Percentiles rank a stretch among this genome's conserved stretches.
Conservation (phyloP, 2,329 filamentous ascomycete genomes). For the Alternaria angustiovoidea region DNA sequence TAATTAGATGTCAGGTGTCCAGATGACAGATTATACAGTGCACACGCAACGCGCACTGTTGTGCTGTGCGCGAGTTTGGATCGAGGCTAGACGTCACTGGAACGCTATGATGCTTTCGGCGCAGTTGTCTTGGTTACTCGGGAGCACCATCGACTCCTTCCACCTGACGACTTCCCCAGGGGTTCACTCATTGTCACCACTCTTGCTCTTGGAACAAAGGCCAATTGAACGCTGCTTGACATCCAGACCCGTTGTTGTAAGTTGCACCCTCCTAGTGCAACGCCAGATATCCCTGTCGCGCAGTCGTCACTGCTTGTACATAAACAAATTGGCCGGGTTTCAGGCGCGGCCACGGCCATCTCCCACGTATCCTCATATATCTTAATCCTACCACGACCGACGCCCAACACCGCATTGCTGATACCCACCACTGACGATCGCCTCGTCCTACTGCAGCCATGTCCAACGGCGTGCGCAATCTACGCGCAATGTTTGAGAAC, state of each 20-base stretch:
- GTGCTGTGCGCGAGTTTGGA: constrained; percentile 14
- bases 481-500: constrained; percentile 61
- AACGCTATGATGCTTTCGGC: constrained; percentile 23
- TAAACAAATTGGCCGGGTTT: constrained; percentile 35
- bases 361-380: constrained; percentile 30
- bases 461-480: constrained; percentile 58
- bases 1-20: constrained; percentile 5
- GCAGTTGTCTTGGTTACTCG: constrained; percentile 25
- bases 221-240: constrained; percentile 3
- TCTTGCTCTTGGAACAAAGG: not conserved
- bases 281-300: constrained; percentile 25
- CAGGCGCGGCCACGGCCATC: constrained; percentile 35
- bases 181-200: constrained; percentile 16
- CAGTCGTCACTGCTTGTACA: constrained; percentile 31
- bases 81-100: constrained; percentile 25
- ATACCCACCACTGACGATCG: constrained; percentile 36
- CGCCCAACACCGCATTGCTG: constrained; percentile 26
- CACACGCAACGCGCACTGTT: constrained; percentile 8
- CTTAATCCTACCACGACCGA: constrained; percentile 9
- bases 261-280: constrained; percentile 22
- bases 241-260: constrained; percentile 25
- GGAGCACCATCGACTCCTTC: constrained; percentile 19
- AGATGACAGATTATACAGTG: constrained; percentile 7
- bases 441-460: constrained; percentile 53
- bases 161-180: constrained; percentile 12